These are phyloP conservation scores for Candida berthetii DNA, from an alignment of 805 yeast genomes.

Conservation along the genomic window DNA sequence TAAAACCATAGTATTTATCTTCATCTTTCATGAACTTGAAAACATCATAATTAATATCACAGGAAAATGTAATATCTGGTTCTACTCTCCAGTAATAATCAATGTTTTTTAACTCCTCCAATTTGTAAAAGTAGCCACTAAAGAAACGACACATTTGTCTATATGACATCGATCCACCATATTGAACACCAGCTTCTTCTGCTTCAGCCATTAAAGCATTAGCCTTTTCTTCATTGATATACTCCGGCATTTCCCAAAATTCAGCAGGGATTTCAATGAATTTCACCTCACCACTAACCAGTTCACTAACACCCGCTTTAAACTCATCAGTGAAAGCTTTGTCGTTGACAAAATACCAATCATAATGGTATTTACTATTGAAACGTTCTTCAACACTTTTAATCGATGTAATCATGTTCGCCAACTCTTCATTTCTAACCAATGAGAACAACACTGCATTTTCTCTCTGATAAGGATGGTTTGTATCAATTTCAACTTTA, in stretches of 20 bases:
- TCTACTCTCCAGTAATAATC: constrained; percentile 60
- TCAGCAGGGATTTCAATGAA: constrained; percentile 37
- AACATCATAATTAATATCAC: constrained; percentile 54
- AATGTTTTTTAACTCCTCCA: constrained; percentile 36
- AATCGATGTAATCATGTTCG: constrained; percentile 45
- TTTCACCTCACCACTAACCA: constrained; percentile 33
- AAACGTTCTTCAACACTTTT: constrained; percentile 74
- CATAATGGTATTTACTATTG: constrained; percentile 64
- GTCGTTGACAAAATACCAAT: constrained; percentile 69
- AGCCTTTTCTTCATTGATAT: constrained; percentile 31
- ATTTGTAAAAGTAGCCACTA: constrained; percentile 52
- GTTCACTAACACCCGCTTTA: constrained; percentile 20
- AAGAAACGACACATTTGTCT: constrained; percentile 72
- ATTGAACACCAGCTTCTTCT: constrained; percentile 21
- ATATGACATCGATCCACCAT: constrained; percentile 45
- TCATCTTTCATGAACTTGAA: constrained; percentile 35
- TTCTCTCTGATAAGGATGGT: constrained; percentile 27
- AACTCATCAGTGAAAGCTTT: constrained; percentile 36
- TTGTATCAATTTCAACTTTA: neutral
- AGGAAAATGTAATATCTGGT: constrained; percentile 48
- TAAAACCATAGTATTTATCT: constrained; percentile 44
- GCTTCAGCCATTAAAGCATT: constrained; percentile 11
- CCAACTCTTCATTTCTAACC: constrained; percentile 57
- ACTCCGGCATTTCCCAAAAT: constrained; percentile 42
- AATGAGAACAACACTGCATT: constrained; percentile 64